Evolutionary conservation across 169 alveolate genomes (phyloP).

Genomic region (Nephromyces sp.): DNA sequence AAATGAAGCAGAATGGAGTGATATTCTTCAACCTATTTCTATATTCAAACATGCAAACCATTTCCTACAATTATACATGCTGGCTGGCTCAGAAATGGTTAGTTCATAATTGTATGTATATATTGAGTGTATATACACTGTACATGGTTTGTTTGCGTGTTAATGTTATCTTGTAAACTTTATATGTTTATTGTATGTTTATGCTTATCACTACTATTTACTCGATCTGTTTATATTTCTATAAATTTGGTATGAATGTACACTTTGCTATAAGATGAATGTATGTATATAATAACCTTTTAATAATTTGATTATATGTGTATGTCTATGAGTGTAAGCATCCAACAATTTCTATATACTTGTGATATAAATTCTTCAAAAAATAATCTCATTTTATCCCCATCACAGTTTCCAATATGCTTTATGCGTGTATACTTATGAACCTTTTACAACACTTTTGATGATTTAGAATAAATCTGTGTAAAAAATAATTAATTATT

Average conservation of each 20-base stretch:
- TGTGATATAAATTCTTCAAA: too few species aligned
- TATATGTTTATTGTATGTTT: not conserved
- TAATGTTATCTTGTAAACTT: not conserved
- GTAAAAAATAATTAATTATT: not conserved
- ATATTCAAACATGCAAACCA: slow-evolving; percentile 1
- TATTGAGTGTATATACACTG: not conserved
- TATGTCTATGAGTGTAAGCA: too few species aligned
- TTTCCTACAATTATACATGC: slow-evolving; percentile 10
- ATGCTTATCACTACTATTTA: not conserved
- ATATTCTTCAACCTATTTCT: slow-evolving; percentile 3
- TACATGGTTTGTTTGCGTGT: not conserved
- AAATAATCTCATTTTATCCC: too few species aligned
- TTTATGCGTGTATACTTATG: not conserved
- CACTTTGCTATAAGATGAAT: too few species aligned
- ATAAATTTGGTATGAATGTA: too few species aligned
- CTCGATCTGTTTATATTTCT: too few species aligned
- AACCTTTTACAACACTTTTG: not conserved
- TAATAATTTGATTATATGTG: too few species aligned
- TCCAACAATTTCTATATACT: not conserved
- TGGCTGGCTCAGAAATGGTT: slow-evolving; percentile 20
- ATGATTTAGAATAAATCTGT: not conserved
- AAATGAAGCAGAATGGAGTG: slow-evolving; percentile 8
- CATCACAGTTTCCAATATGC: not conserved
- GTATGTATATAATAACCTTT: too few species aligned
- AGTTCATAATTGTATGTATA: not conserved